Base-by-base conservation (phyloP, 495 filamentous ascomycete species). In the Melanomma pulvis-pyrius region DNA sequence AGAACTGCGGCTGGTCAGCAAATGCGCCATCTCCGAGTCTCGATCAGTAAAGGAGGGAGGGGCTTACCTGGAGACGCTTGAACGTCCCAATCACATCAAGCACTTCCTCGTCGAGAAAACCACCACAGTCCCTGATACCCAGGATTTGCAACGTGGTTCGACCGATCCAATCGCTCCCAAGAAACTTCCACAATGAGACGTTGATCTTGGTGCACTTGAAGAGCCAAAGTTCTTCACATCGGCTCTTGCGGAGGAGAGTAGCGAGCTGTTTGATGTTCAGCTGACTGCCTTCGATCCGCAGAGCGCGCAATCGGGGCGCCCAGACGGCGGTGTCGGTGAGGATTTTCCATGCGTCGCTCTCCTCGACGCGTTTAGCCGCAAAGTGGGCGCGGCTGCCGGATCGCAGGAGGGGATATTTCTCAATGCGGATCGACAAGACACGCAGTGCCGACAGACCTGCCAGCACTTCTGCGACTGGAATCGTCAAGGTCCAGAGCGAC, bases 341-440 rank as follows among this genome's bases (percentile, higher is more conserved):
- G 2, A 62, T 3, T 15, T 67, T 50, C 70, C 73, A 72, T 0
- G 63, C 59, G 4, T 41, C 53, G 15, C 51, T 22, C 52, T 68
- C 56, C 24, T 70, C 65, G 21, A 53, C 22, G 19, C 54, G 59
- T 28, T 61, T 50, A 1, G 21, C 15, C 9, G 56, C 49, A 4
- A 55, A 13, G 11, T 29, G 41, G 17, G 1, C 4, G 48, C 55
- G 56, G 41, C 53, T 34, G 34, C 61, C 48, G 21, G 46, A 22
- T 13, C 64, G 52, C 15, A 51, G n/a, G 32, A 62, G 65, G 36
- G 61, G 63, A 29, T 61, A 49, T 8, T 66, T 30, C 26, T 76
- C 71, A 17, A 75, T 69, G 25, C 73, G 68, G 17, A 76, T 26
- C 4, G 61, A 53, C 4, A 76, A 49, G 8, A 30, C 25, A 5